A percentile compares a stretch with the other conserved stretches of the same genome.
Conservation (phyloP, 768 basidiomycete genomes). For the Xanthoconium stramineum region DNA sequence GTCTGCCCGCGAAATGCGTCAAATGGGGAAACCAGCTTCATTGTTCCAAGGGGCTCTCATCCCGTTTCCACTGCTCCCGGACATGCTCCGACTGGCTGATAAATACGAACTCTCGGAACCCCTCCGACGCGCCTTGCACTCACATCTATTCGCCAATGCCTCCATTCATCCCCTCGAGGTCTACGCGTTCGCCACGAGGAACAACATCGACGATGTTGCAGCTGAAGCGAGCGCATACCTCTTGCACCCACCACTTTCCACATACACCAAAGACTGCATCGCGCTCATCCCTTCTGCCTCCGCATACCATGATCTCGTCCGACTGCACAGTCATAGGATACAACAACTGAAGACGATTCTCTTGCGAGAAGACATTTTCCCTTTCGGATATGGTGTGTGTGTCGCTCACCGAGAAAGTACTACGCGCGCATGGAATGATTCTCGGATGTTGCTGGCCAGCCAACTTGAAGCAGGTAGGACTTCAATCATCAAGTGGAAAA, state of each 20-base stretch:
- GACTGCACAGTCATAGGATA: slow-evolving; percentile 56
- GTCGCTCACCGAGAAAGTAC: slow-evolving; percentile 46
- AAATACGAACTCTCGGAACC: slow-evolving; percentile 58
- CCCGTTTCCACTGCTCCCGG: slow-evolving; percentile 61
- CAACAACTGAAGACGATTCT: slow-evolving; percentile 50
- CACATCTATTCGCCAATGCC: slow-evolving; percentile 56
- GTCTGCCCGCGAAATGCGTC: slow-evolving; percentile 24
- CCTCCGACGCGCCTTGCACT: slow-evolving; percentile 41
- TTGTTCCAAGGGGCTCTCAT: slow-evolving; percentile 44
- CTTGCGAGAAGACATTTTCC: slow-evolving; percentile 62
- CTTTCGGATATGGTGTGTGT: slow-evolving; percentile 69
- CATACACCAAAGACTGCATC: slow-evolving; percentile 51
- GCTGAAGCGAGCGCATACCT: slow-evolving; percentile 58
- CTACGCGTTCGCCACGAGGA: slow-evolving; percentile 52
- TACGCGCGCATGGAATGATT: slow-evolving; percentile 47
- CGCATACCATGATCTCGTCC: slow-evolving; percentile 62
- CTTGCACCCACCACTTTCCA: slow-evolving; percentile 48
- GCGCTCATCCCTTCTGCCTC: slow-evolving; percentile 51
- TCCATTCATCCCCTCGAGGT: slow-evolving; percentile 51
- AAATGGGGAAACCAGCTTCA: slow-evolving; percentile 31
- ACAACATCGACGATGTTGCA: slow-evolving; percentile 46
- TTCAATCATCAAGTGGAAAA: not conserved
- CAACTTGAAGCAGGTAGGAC: slow-evolving; percentile 52
- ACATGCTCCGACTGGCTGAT: slow-evolving; percentile 57
- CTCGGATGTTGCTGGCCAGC: slow-evolving; percentile 42